Percentiles rank a stretch among this genome's conserved stretches.
Conservation (phyloP, 768 basidiomycete genomes). For the Megacollybia marginata region DNA sequence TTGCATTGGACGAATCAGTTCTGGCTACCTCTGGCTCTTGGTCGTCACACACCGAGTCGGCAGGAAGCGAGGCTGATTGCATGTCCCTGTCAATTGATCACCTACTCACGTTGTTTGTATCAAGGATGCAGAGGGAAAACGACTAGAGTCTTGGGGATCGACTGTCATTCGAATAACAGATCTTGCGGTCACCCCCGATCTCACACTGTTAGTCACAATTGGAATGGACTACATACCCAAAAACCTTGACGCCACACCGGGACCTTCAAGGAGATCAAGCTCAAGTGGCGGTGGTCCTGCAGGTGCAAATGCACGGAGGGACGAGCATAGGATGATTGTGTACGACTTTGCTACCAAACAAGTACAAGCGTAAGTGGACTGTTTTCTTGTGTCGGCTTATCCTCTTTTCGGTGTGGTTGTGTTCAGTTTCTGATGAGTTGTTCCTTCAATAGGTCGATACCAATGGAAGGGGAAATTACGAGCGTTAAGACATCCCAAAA, state of each 20-base stretch:
- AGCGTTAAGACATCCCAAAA: conserved; percentile 83
- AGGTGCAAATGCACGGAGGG: background rate
- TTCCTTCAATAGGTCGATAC: conserved; percentile 42
- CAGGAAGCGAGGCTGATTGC: too few species aligned
- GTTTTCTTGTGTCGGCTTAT: background rate
- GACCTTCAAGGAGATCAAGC: conserved; percentile 7
- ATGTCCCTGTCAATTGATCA: too few species aligned
- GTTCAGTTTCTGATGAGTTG: too few species aligned
- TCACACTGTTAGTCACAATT: conserved; percentile 75
- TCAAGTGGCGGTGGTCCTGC: conserved; percentile 18
- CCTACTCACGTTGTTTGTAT: background rate
- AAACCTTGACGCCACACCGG: conserved; percentile 9
- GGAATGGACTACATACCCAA: conserved; percentile 48
- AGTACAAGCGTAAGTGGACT: conserved; percentile 51
- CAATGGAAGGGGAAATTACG: conserved; percentile 74
- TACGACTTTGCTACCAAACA: conserved; percentile 69
- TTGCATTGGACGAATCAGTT: background rate
- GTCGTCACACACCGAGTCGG: too few species aligned
- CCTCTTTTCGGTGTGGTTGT: background rate
- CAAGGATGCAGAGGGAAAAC: conserved; percentile 71
- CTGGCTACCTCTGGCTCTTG: too few species aligned
- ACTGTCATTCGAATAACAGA: conserved; percentile 79
- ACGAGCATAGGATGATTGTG: conserved; percentile 63
- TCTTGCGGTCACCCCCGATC: conserved; percentile 82
- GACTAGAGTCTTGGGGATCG: conserved; percentile 60